These are phyloP conservation scores for Scutellaria galericulata DNA, from an alignment of 257 asterid species.

Conservation along the genomic window DNA sequence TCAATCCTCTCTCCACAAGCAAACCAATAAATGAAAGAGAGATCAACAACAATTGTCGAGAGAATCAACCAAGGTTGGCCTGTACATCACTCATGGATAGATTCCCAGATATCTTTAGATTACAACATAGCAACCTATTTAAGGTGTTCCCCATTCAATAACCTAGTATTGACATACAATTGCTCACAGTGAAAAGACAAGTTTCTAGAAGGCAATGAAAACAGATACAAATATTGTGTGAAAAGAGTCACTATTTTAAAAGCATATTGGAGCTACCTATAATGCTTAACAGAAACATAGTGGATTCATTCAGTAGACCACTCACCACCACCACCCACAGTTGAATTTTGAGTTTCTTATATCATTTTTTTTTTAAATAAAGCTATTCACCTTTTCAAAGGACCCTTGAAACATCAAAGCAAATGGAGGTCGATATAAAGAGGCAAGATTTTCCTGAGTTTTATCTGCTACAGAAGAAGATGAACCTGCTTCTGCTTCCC, in stretches of 20 bases:
- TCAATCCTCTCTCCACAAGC: constrained; percentile 14
- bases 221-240: not conserved
- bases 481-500: constrained; percentile 73
- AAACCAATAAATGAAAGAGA: constrained; percentile 5
- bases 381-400: constrained; percentile 72
- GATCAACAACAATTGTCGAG: not conserved
- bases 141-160: not conserved
- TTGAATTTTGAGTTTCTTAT: not conserved
- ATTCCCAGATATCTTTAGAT: not conserved
- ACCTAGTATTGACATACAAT: not conserved
- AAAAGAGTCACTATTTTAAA: constrained; percentile 6
- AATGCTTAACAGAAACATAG: constrained; percentile 12
- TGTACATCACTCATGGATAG: not conserved
- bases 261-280: constrained; percentile 14
- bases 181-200: not conserved
- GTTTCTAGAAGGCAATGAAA: constrained; percentile 17
- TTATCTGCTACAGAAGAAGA: constrained; percentile 61
- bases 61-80: not conserved
- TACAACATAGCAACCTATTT: not conserved
- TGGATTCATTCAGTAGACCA: constrained; percentile 17
- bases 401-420: constrained; percentile 85
- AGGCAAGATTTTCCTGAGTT: constrained; percentile 85
- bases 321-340: constrained; percentile 9
- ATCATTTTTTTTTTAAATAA: constrained; percentile 6
- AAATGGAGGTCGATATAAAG: constrained; percentile 93